Evolutionary conservation across 2,329 filamentous ascomycete species (phyloP).

Genomic region (Ophiostoma ulmi): DNA sequence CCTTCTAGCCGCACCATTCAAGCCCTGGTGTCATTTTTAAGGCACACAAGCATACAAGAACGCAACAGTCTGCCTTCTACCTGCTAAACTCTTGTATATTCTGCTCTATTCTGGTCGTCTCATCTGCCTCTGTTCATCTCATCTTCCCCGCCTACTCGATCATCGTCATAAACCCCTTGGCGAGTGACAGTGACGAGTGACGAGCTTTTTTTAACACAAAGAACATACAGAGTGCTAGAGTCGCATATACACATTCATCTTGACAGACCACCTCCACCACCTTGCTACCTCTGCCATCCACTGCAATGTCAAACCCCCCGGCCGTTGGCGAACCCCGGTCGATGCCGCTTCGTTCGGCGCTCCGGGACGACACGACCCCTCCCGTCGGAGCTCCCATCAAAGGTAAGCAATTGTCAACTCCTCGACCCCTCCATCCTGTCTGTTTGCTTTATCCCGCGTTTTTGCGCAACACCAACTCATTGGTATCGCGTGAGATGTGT

Average conservation of each 20-base stretch:
- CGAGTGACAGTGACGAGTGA: background rate
- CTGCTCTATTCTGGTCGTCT: background rate
- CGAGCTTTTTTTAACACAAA: background rate
- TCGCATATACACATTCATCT: background rate
- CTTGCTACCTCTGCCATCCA: background rate
- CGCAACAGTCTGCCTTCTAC: background rate
- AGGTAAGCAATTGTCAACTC: constrained; percentile 19
- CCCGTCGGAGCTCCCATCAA: constrained; percentile 24
- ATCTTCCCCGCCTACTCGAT: constrained; percentile 10
- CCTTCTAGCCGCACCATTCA: background rate
- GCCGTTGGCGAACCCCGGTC: constrained; percentile 24
- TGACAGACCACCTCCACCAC: background rate
- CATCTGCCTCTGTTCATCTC: background rate
- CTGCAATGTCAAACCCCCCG: constrained; percentile 22
- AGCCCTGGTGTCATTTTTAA: background rate
- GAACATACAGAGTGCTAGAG: background rate
- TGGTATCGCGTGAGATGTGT: constrained; percentile 6
- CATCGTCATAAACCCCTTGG: background rate
- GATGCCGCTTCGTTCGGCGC: constrained; percentile 39
- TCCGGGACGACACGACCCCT: constrained; percentile 31
- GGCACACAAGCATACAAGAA: background rate
- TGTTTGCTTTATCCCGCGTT: background rate
- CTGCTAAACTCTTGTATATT: background rate
- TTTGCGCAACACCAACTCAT: background rate
- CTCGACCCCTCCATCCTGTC: background rate